phyloP scores from a whole-genome alignment of 768 basidiomycete genomes.

The Lentinula lateritia region DNA sequence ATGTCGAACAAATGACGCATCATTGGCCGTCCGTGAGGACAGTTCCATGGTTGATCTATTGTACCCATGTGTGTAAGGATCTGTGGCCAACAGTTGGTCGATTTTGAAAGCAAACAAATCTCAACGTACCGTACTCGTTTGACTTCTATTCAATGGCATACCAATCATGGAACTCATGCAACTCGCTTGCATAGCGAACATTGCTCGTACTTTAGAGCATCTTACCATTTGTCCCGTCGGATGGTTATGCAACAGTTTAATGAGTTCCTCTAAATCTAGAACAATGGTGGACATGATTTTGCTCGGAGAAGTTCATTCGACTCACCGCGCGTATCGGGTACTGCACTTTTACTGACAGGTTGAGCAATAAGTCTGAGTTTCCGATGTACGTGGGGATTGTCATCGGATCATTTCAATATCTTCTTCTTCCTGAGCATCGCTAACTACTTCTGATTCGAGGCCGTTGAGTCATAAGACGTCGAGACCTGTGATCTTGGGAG shows the following conservation, averaged over 20 bases:
- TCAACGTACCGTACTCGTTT: slow-evolving; percentile 65
- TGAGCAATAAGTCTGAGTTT: slow-evolving; percentile 70
- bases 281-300: slow-evolving; percentile 3
- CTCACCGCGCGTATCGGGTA: slow-evolving; percentile 83
- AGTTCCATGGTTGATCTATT: slow-evolving; percentile 85
- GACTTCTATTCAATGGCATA: slow-evolving; percentile 64
- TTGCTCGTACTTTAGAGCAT: slow-evolving; percentile 86
- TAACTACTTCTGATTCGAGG: slow-evolving; percentile 34
- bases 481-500: slow-evolving; percentile 17
- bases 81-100: slow-evolving; percentile 25
- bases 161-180: slow-evolving; percentile 97
- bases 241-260: slow-evolving; percentile 77
- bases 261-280: slow-evolving; percentile 87
- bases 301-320: not conserved
- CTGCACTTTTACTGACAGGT: slow-evolving; percentile 87
- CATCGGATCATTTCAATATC: slow-evolving; percentile 11
- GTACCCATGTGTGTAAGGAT: slow-evolving; percentile 78
- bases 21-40: slow-evolving; percentile 82
- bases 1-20: slow-evolving; percentile 73
- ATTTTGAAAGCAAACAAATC: not conserved
- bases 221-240: slow-evolving; percentile 81
- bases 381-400: slow-evolving; percentile 19
- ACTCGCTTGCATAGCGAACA: slow-evolving; percentile 97
- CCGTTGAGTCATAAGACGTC: slow-evolving; percentile 83
- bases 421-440: slow-evolving; percentile 5